Conservation (phyloP, 495 filamentous ascomycete genomes). For the Friedmanniomyces simplex region DNA sequence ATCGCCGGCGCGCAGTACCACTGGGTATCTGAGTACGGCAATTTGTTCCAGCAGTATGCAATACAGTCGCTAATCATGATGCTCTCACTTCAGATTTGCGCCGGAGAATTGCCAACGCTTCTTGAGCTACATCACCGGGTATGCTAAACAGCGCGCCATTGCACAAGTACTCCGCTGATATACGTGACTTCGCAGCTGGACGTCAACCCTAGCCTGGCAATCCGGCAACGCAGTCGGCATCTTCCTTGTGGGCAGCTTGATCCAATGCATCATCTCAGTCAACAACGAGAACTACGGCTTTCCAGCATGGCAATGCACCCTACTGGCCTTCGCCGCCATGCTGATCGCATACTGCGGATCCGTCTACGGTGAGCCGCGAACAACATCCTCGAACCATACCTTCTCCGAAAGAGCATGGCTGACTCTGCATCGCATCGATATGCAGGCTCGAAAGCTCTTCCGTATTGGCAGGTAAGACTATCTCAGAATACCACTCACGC, state of each 20-base stretch:
- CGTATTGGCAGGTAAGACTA: too few species aligned
- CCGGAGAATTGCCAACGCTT: slow-evolving; percentile 4
- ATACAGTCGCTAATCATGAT: too few species aligned
- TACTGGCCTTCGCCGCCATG: slow-evolving; percentile 37
- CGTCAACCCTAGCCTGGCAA: slow-evolving; percentile 2
- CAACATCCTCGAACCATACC: too few species aligned
- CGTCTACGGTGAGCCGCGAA: slow-evolving; percentile 31
- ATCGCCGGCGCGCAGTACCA: slow-evolving; percentile 8
- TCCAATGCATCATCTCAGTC: slow-evolving; percentile 33
- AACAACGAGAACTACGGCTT: slow-evolving; percentile 32
- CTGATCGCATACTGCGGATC: slow-evolving; percentile 33
- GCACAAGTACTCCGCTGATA: too few species aligned
- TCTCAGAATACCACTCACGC: too few species aligned
- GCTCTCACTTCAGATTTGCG: slow-evolving; percentile 15
- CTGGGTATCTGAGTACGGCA: slow-evolving; percentile 8
- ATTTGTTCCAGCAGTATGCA: too few species aligned
- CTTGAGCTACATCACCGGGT: slow-evolving; percentile 18
- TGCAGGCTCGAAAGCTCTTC: slow-evolving; percentile 25
- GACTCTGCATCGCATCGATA: too few species aligned
- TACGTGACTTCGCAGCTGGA: neutral
- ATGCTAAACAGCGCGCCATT: neutral
- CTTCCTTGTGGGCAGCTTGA: slow-evolving; percentile 23
- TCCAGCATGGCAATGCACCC: slow-evolving; percentile 40
- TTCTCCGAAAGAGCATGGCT: too few species aligned
- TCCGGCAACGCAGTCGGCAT: slow-evolving; percentile 1